phyloP scores from a whole-genome alignment of 2,329 filamentous ascomycete species.

The Calonectria honghensis region DNA sequence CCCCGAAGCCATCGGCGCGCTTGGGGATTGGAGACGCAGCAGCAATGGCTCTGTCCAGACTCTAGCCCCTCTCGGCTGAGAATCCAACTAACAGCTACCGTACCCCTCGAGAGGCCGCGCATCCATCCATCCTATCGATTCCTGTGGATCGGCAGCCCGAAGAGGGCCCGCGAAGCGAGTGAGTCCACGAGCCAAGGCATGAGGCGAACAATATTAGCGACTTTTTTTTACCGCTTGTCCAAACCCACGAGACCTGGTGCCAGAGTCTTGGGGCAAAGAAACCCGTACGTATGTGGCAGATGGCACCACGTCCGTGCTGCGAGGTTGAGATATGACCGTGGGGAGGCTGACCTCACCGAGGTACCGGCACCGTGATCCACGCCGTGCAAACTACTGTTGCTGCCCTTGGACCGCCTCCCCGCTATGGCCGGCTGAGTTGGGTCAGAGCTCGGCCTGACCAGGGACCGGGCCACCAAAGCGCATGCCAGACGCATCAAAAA shows the following conservation, averaged over 20 bases:
- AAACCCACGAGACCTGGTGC: background rate
- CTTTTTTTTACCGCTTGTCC: background rate
- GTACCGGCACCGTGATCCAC: slow-evolving; percentile 12
- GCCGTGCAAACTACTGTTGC: slow-evolving; percentile 23
- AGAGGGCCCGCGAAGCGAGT: slow-evolving; percentile 17
- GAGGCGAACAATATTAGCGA: slow-evolving; percentile 18
- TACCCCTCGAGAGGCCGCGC: background rate
- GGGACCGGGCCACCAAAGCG: slow-evolving; percentile 19
- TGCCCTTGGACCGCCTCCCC: slow-evolving; percentile 19
- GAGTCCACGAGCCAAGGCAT: background rate
- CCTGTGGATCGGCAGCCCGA: slow-evolving; percentile 8
- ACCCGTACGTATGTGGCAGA: slow-evolving; percentile 5
- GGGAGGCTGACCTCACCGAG: slow-evolving; percentile 6
- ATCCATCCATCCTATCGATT: background rate
- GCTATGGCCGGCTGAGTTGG: slow-evolving; percentile 20
- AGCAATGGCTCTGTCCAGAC: background rate
- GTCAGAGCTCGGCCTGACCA: slow-evolving; percentile 23
- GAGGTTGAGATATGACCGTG: slow-evolving; percentile 25
- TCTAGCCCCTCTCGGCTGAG: slow-evolving; percentile 6
- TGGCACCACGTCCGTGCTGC: slow-evolving; percentile 19
- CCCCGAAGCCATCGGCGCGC: background rate
- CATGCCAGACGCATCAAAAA: slow-evolving; percentile 25
- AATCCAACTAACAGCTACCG: background rate
- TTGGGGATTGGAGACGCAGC: background rate
- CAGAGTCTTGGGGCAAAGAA: slow-evolving; percentile 9